These are phyloP conservation scores for Raphidocelis subcapitata DNA, from an alignment of 139 green algal species.

Conservation along the genomic window DNA sequence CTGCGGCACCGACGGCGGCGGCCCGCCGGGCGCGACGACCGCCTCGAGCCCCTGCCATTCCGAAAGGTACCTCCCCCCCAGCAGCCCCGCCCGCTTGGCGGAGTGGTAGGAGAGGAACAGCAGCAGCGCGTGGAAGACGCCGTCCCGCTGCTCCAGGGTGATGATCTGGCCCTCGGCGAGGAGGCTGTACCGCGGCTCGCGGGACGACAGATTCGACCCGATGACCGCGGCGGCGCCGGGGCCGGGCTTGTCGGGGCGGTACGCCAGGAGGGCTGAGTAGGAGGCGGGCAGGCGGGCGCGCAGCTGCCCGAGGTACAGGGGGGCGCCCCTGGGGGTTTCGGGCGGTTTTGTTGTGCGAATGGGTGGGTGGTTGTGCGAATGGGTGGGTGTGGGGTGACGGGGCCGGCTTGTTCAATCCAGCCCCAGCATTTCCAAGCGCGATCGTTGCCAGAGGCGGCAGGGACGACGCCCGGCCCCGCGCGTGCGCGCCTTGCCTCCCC, in stretches of 20 bases:
- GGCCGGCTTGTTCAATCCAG: neutral
- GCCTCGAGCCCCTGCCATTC: constrained; percentile 11
- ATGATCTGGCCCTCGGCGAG: constrained; percentile 9
- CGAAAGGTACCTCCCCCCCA: constrained; percentile 1
- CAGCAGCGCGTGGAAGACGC: constrained; percentile 26
- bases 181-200: constrained; percentile 12
- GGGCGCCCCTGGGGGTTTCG: constrained; percentile 23
- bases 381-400: neutral
- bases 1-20: constrained; percentile 8
- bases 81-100: constrained; percentile 13
- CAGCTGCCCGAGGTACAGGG: constrained; percentile 64
- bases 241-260: constrained; percentile 47
- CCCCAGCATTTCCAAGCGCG: no score
- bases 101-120: constrained; percentile 24
- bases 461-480: no score
- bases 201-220: constrained; percentile 17
- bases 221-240: constrained; percentile 16
- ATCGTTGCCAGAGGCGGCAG: no score
- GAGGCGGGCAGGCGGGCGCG: constrained; percentile 37
- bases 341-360: no score
- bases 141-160: constrained; percentile 23
- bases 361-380: constrained; percentile 1
- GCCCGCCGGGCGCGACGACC: constrained; percentile 2
- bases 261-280: constrained; percentile 63
- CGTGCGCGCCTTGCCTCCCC: no score